Conservation (phyloP, 2,329 filamentous ascomycete species). For the Trichoderma sp. region DNA sequence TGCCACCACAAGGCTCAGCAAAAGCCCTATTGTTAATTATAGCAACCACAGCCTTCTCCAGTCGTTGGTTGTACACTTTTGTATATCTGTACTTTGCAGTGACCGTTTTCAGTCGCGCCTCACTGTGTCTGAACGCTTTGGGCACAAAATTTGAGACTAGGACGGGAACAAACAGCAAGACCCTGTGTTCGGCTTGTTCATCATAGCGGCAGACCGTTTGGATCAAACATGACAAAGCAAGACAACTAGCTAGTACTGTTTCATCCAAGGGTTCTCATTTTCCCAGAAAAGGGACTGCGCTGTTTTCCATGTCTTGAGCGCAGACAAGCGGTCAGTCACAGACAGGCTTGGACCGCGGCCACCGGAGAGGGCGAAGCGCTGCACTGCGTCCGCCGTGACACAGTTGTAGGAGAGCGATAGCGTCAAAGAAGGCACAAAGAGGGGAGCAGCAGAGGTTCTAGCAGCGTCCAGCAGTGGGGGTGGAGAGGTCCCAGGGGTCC, state of each 20-base stretch:
- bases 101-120: conserved; percentile 13
- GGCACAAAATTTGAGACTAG: not conserved
- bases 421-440: not conserved
- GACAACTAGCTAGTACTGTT: not conserved
- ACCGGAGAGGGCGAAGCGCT: conserved; percentile 11
- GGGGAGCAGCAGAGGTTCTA: not conserved
- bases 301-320: conserved; percentile 5
- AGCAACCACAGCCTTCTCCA: conserved; percentile 21
- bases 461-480: conserved; percentile 20
- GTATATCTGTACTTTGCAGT: conserved; percentile 16
- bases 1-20: conserved; percentile 20
- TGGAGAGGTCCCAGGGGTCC: conserved; percentile 16
- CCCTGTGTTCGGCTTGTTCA: not conserved
- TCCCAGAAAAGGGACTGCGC: conserved; percentile 1
- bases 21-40: conserved; percentile 19
- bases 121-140: not conserved
- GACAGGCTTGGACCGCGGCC: conserved; percentile 1
- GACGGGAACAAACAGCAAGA: not conserved
- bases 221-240: conserved; percentile 5
- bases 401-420: not conserved
- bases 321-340: conserved; percentile 24
- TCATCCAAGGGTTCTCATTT: not conserved
- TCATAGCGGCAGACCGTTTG: not conserved
- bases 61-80: not conserved
- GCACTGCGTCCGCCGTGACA: conserved; percentile 12